Evolutionary conservation across 768 basidiomycete genomes (phyloP).

Genomic region (Amanita molliuscula): DNA sequence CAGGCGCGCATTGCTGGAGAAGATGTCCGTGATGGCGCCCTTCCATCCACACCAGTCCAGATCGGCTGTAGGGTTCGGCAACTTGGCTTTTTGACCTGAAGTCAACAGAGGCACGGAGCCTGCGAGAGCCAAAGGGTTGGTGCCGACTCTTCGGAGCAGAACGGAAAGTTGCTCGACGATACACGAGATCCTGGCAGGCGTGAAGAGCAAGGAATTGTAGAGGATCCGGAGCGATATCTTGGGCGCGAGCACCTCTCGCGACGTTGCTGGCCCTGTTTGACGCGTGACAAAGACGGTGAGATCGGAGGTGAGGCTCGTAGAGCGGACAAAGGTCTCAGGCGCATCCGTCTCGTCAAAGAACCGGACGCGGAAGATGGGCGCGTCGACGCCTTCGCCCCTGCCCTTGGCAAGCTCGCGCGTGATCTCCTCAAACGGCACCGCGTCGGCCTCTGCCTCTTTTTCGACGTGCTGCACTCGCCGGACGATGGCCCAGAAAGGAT

Average conservation of each 20-base stretch:
- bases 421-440: slow-evolving; percentile 72
- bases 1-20: slow-evolving; percentile 73
- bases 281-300: slow-evolving; percentile 83
- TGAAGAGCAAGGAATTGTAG: slow-evolving; percentile 95
- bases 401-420: slow-evolving; percentile 56
- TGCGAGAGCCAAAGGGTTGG: slow-evolving; percentile 57
- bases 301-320: slow-evolving; percentile 83
- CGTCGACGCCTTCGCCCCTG: slow-evolving; percentile 49
- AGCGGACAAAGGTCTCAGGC: slow-evolving; percentile 63
- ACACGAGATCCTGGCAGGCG: slow-evolving; percentile 58
- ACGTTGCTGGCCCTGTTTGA: slow-evolving; percentile 57
- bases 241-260: slow-evolving; percentile 63
- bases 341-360: slow-evolving; percentile 90
- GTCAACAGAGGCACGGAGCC: slow-evolving; percentile 79
- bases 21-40: slow-evolving; percentile 93
- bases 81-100: slow-evolving; percentile 47
- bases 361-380: slow-evolving; percentile 84
- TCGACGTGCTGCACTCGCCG: slow-evolving; percentile 79
- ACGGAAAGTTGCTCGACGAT: slow-evolving; percentile 82
- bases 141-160: slow-evolving; percentile 61
- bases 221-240: slow-evolving; percentile 71
- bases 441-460: slow-evolving; percentile 71
- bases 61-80: slow-evolving; percentile 82
- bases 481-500: slow-evolving; percentile 86
- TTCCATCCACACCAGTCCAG: slow-evolving; percentile 97